Percentiles rank a stretch among this genome's conserved stretches.
Evolutionary conservation across 2,329 filamentous ascomycete genomes (phyloP).

Genomic region (Clathrospora elynae): DNA sequence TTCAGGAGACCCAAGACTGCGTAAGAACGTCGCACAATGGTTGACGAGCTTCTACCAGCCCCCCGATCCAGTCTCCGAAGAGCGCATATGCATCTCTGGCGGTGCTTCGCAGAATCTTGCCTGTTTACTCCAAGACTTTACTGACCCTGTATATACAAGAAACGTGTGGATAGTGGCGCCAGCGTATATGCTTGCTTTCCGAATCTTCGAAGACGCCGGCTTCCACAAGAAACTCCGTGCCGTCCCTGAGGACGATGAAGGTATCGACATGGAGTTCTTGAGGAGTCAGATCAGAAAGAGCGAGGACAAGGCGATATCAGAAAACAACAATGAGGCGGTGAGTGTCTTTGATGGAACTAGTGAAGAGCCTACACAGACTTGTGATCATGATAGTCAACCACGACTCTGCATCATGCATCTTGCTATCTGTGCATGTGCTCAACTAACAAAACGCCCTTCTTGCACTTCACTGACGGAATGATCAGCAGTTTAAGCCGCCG

Average conservation of each 20-base stretch:
- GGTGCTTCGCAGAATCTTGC: slow-evolving; percentile 85
- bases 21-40: slow-evolving; percentile 72
- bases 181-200: slow-evolving; percentile 81
- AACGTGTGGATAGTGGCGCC: slow-evolving; percentile 82
- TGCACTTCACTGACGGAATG: slow-evolving; percentile 18
- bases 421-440: neutral
- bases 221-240: slow-evolving; percentile 70
- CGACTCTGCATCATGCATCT: neutral
- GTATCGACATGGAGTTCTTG: slow-evolving; percentile 70
- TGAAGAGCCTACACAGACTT: no score
- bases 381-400: no score
- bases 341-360: slow-evolving; percentile 18
- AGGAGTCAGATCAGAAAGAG: slow-evolving; percentile 57
- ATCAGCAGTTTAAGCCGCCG: slow-evolving; percentile 61
- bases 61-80: slow-evolving; percentile 51
- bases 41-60: slow-evolving; percentile 66
- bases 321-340: slow-evolving; percentile 53
- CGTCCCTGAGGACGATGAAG: slow-evolving; percentile 77
- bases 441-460: neutral
- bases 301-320: slow-evolving; percentile 51
- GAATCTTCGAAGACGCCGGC: slow-evolving; percentile 81
- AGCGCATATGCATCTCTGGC: slow-evolving; percentile 78
- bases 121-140: slow-evolving; percentile 76
- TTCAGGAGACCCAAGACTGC: slow-evolving; percentile 61
- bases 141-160: slow-evolving; percentile 75